A percentile compares a stretch with the other conserved stretches of the same genome.
phyloP scores from a whole-genome alignment of 192 early-diverging fungal genomes.

The Paraglomus brasilianum region DNA sequence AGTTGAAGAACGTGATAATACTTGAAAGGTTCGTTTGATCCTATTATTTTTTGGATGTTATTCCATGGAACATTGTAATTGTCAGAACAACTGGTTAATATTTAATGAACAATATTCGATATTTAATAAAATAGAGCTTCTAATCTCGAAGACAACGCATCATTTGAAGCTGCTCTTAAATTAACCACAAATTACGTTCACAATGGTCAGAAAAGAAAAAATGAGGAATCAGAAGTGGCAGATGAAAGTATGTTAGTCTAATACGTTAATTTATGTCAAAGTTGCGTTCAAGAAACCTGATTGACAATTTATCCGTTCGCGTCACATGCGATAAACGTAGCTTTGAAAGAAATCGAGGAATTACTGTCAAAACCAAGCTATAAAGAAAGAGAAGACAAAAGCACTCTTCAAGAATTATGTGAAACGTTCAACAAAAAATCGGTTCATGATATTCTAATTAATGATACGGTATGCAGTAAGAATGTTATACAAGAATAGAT shows the following conservation, averaged over 20 bases:
- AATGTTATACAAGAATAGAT: neutral
- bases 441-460: constrained; percentile 34
- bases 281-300: neutral
- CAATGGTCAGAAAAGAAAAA: constrained; percentile 23
- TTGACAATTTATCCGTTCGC: constrained; percentile 26
- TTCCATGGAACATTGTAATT: neutral
- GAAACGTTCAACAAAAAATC: constrained; percentile 34
- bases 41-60: neutral
- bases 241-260: neutral
- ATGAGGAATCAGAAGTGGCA: neutral
- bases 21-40: constrained; percentile 28
- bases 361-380: constrained; percentile 33
- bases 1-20: constrained; percentile 9
- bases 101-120: neutral
- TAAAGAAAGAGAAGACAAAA: constrained; percentile 26
- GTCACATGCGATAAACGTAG: no score
- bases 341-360: constrained; percentile 30
- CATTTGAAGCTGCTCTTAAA: constrained; percentile 3
- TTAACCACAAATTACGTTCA: neutral
- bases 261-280: neutral
- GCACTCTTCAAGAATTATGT: constrained; percentile 4
- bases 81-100: neutral
- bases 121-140: neutral
- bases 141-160: neutral
- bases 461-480: constrained; percentile 36